Base-by-base conservation (phyloP, 106 monocot species). In the Allium cepa region DNA sequence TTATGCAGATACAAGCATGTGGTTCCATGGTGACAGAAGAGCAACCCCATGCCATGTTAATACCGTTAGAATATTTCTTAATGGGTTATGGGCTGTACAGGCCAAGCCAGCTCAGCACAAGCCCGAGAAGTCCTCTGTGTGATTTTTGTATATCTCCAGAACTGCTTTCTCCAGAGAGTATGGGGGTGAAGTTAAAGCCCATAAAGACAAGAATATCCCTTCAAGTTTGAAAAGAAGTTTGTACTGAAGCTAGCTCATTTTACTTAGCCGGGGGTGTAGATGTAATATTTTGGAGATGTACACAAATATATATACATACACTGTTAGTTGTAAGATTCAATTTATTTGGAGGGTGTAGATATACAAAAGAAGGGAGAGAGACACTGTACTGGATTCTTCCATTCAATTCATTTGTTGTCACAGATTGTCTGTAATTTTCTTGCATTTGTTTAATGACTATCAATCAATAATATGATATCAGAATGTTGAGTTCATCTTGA, bases 1-100 rank as follows among this genome's bases (percentile, higher is more conserved):
- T 64, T 11, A 49, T 64, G 49, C 85, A 94, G 94, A 86, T 94
- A 61, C 88, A 87, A 51, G 82, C 87, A 65, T 94, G 94, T 67
- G 94, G 94, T 4, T 94, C 94, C 4, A 36, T 94, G 26, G 94
- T 94, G 66, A 94, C 94, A 3, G 94, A 94, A 63, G 94, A 94
- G 79, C 94, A 94, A 56, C 91, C 91, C 8, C 85, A 88, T 53
- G 91, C 94, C 9, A 94, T 94, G 94, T 64, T 85, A 59, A 82
- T 94, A 62, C 94, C 94, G 0, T 56, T 94, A 70, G 94, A 94
- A 65, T 88, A 83, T 63, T 91, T 91, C 78, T 56, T 94, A 16
- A 83, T 85, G 82, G 91, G 88, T 7, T 94, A 83, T 22, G 94
- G 87, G 4, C 74, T 94, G 6, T 85, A 91, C 77, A 69, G 85